phyloP scores from a whole-genome alignment of 2,329 filamentous ascomycete species.

The Fusarium scirpi region DNA sequence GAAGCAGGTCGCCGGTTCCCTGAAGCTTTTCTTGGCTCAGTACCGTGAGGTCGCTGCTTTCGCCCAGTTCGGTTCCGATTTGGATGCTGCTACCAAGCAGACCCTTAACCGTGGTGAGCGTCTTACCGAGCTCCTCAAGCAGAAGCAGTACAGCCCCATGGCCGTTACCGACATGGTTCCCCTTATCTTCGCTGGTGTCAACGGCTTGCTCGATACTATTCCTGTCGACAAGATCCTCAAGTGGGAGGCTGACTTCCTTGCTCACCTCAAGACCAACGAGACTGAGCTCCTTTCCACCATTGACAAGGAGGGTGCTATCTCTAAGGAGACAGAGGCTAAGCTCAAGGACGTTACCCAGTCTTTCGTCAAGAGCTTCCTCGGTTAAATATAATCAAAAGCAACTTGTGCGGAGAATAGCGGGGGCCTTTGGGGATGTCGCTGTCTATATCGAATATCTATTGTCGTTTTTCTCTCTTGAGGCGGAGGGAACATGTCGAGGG shows the following conservation, averaged over 20 bases:
- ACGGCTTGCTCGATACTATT: conserved; percentile 89
- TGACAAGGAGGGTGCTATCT: conserved; percentile 94
- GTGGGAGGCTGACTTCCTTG: conserved; percentile 96
- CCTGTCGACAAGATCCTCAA: conserved; percentile 91
- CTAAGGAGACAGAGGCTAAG: conserved; percentile 91
- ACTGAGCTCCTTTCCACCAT: conserved; percentile 84
- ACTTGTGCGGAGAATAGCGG: conserved; percentile 49
- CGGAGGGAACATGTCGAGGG: conserved; percentile 58
- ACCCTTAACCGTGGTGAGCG: conserved; percentile 98
- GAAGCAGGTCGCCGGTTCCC: conserved; percentile 99
- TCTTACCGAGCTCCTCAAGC: conserved; percentile 98
- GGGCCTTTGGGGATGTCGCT: conserved; percentile 55
- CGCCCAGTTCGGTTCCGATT: conserved; percentile 99
- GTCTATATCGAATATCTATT: conserved; percentile 62
- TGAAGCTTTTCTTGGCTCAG: conserved; percentile 99
- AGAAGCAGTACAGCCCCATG: conserved; percentile 99
- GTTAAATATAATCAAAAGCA: conserved; percentile 59
- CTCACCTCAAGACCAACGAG: conserved; percentile 93
- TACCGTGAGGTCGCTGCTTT: conserved; percentile 99
- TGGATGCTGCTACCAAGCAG: conserved; percentile 99
- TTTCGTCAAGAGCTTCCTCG: conserved; percentile 95
- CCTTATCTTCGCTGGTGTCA: conserved; percentile 99
- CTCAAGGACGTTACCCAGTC: conserved; percentile 79
- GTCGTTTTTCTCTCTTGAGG: conserved; percentile 63
- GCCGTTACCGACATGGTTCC: conserved; percentile 99